phyloP scores from a whole-genome alignment of 306 rosid genomes.

The Comarum palustre region DNA sequence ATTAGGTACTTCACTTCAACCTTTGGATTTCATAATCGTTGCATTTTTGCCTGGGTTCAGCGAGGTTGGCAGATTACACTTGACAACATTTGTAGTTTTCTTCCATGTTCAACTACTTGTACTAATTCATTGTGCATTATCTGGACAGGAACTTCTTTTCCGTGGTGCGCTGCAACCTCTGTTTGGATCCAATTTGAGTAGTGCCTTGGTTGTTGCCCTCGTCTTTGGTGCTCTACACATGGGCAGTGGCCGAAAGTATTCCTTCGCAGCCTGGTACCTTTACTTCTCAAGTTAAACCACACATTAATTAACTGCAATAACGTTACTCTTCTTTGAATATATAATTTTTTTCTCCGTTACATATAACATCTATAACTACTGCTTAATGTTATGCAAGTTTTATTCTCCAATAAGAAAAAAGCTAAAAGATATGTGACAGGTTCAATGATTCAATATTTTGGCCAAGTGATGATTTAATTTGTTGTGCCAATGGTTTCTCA shows the following conservation, averaged over 20 bases:
- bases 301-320: background rate
- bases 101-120: constrained; percentile 13
- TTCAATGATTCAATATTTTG: background rate
- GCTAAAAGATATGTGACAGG: background rate
- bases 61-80: constrained; percentile 52
- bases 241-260: constrained; percentile 77
- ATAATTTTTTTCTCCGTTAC: background rate
- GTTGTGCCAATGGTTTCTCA: constrained; percentile 85
- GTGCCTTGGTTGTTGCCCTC: constrained; percentile 55
- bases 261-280: constrained; percentile 75
- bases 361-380: background rate
- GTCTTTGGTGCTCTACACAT: constrained; percentile 80
- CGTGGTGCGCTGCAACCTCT: constrained; percentile 86
- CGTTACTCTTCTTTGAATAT: background rate
- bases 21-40: constrained; percentile 63
- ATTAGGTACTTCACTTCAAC: constrained; percentile 79
- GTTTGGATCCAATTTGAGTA: constrained; percentile 70
- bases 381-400: background rate
- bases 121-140: constrained; percentile 1
- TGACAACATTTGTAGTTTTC: background rate
- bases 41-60: constrained; percentile 79
- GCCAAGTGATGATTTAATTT: background rate
- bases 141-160: constrained; percentile 76
- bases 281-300: constrained; percentile 22
- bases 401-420: background rate